These are phyloP conservation scores for Phytophthora parvispora DNA, from an alignment of 352 stramenopile genomes.

Conservation along the genomic window DNA sequence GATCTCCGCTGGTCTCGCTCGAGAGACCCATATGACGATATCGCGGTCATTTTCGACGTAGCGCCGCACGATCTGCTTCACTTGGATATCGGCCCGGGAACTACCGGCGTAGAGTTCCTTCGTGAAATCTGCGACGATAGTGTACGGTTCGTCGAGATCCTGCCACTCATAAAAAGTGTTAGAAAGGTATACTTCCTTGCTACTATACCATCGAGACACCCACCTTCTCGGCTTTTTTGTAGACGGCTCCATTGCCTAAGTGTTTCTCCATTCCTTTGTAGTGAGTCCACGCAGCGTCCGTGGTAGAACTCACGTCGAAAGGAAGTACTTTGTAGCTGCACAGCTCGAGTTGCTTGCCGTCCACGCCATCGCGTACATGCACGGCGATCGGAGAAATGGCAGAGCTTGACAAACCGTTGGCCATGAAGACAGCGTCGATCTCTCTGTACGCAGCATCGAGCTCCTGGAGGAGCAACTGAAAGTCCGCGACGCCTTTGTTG, in stretches of 20 bases:
- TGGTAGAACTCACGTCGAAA: conserved; percentile 21
- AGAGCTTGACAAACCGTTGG: conserved; percentile 26
- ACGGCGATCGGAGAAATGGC: conserved; percentile 27
- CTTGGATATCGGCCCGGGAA: conserved; percentile 26
- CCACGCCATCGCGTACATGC: conserved; percentile 23
- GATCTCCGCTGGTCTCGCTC: conserved; percentile 39
- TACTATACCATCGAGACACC: neutral
- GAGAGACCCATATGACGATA: conserved; percentile 35
- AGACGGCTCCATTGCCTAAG: conserved; percentile 27
- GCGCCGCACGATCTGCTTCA: conserved; percentile 34
- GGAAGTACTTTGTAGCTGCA: conserved; percentile 38
- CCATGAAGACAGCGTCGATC: conserved; percentile 31
- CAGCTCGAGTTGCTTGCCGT: conserved; percentile 30
- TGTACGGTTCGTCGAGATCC: conserved; percentile 39
- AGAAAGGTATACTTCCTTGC: neutral
- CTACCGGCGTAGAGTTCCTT: conserved; percentile 22
- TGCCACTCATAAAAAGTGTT: conserved; percentile 2
- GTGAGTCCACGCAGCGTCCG: conserved; percentile 34
- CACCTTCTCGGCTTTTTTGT: conserved; percentile 29
- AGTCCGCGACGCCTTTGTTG: conserved; percentile 8
- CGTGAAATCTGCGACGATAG: conserved; percentile 34
- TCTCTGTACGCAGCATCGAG: conserved; percentile 30
- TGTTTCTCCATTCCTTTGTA: conserved; percentile 39
- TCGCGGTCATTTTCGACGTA: conserved; percentile 36
- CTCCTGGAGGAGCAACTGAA: conserved; percentile 23